These are phyloP conservation scores for Penicillium longicatenatum DNA, from an alignment of 495 filamentous ascomycete genomes.

Conservation along the genomic window DNA sequence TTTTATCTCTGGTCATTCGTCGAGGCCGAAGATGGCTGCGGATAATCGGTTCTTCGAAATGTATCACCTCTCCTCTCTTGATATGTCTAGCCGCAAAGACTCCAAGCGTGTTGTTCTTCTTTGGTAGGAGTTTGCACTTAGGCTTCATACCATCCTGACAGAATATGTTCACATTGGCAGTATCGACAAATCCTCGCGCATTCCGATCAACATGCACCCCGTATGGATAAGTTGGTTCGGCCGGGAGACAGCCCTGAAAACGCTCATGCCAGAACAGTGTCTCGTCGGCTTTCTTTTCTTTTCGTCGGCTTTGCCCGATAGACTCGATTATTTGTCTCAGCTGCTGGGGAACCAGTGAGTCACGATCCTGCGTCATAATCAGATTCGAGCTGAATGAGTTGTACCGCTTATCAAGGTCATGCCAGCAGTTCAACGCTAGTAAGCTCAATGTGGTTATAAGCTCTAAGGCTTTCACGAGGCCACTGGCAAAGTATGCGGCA, in stretches of 20 bases:
- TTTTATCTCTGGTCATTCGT: conserved; percentile 7
- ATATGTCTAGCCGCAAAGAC: conserved; percentile 30
- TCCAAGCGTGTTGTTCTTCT: conserved; percentile 2
- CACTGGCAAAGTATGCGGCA: conserved; percentile 27
- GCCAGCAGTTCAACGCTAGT: conserved; percentile 28
- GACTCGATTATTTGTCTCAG: conserved; percentile 5
- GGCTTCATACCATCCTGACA: neutral
- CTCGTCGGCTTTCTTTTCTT: conserved; percentile 2
- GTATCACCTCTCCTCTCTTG: conserved; percentile 19
- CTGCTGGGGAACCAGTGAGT: conserved; percentile 17
- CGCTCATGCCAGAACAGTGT: conserved; percentile 27
- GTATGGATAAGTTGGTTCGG: conserved; percentile 28
- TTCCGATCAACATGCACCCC: conserved; percentile 24
- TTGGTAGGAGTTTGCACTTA: too few species aligned
- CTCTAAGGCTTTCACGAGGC: conserved; percentile 25
- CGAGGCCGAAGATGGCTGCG: conserved; percentile 28
- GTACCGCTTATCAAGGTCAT: conserved; percentile 26
- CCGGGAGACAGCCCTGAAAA: conserved; percentile 17
- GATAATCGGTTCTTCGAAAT: conserved; percentile 32
- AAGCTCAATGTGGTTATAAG: conserved; percentile 34
- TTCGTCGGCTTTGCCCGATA: neutral
- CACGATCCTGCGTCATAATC: conserved; percentile 2
- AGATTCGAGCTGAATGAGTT: conserved; percentile 14
- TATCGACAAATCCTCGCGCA: conserved; percentile 10
- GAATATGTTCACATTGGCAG: conserved; percentile 21